Percentiles rank a stretch among this genome's conserved stretches.
Conservation (phyloP, 164 flowering plant species). For the Cinnamomum micranthum region DNA sequence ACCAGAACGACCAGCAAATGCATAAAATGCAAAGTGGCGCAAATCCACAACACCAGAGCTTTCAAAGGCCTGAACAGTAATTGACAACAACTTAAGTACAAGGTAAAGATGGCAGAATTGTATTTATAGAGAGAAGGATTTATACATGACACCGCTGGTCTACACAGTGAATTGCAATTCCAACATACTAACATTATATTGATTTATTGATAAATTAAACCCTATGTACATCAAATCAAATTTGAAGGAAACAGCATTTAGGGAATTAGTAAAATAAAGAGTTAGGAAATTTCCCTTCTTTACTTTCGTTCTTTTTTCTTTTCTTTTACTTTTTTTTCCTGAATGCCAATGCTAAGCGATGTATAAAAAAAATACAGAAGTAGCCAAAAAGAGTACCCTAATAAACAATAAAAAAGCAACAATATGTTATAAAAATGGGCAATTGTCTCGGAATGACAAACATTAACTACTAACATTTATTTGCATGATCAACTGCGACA, state of each 20-base stretch:
- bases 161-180: neutral
- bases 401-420: too few relatives aligned
- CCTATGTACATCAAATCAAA: neutral
- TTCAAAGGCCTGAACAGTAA: slow-evolving; percentile 44
- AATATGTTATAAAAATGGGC: too few relatives aligned
- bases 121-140: neutral
- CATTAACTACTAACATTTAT: too few relatives aligned
- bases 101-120: too few relatives aligned
- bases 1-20: slow-evolving; percentile 86
- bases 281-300: too few relatives aligned
- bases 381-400: too few relatives aligned
- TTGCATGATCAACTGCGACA: too few relatives aligned
- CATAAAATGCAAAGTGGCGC: slow-evolving; percentile 92
- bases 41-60: slow-evolving; percentile 61
- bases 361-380: too few relatives aligned
- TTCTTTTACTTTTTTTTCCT: too few relatives aligned
- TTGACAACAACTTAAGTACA: neutral
- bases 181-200: neutral
- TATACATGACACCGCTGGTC: neutral
- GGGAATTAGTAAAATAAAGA: neutral
- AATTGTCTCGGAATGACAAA: too few relatives aligned
- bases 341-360: too few relatives aligned
- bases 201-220: neutral
- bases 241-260: neutral
- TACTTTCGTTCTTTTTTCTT: too few relatives aligned